These are phyloP conservation scores for Ceratobasidium papillatum DNA, from an alignment of 1,284 basidiomycete genomes.

Conservation along the genomic window DNA sequence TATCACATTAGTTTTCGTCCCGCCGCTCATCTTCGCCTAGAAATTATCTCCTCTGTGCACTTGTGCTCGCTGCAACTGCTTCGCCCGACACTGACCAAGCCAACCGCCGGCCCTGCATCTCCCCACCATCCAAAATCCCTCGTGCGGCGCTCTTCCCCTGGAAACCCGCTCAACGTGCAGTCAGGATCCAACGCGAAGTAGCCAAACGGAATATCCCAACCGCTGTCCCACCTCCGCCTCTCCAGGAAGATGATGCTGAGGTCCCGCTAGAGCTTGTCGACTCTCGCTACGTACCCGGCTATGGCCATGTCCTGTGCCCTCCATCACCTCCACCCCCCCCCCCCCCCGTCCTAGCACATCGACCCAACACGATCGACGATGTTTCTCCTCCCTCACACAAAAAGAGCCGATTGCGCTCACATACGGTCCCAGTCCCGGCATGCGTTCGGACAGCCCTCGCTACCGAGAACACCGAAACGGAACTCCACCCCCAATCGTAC, in stretches of 20 bases:
- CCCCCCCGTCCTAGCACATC: neutral
- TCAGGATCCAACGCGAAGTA: slow-evolving; percentile 7
- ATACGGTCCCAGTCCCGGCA: slow-evolving; percentile 25
- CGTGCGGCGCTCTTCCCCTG: slow-evolving; percentile 33
- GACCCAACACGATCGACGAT: neutral
- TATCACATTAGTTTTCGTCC: neutral
- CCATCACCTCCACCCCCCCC: neutral
- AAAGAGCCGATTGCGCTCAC: slow-evolving; percentile 4
- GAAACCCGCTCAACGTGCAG: slow-evolving; percentile 35
- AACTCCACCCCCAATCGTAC: slow-evolving; percentile 3
- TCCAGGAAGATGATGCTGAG: slow-evolving; percentile 4
- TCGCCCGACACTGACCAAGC: neutral
- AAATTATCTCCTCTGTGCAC: neutral
- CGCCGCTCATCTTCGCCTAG: neutral
- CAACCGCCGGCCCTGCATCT: slow-evolving; percentile 1
- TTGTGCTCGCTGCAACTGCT: neutral
- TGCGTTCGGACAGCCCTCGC: neutral
- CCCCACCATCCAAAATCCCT: slow-evolving; percentile 18
- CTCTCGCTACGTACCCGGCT: slow-evolving; percentile 31
- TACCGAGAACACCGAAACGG: neutral
- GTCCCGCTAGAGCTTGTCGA: slow-evolving; percentile 28
- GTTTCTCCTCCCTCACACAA: neutral
- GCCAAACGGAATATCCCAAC: slow-evolving; percentile 11
- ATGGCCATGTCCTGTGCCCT: slow-evolving; percentile 9
- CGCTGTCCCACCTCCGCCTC: neutral